These are phyloP conservation scores for Mycena rebaudengoi DNA, from an alignment of 768 basidiomycete genomes.

Conservation along the genomic window DNA sequence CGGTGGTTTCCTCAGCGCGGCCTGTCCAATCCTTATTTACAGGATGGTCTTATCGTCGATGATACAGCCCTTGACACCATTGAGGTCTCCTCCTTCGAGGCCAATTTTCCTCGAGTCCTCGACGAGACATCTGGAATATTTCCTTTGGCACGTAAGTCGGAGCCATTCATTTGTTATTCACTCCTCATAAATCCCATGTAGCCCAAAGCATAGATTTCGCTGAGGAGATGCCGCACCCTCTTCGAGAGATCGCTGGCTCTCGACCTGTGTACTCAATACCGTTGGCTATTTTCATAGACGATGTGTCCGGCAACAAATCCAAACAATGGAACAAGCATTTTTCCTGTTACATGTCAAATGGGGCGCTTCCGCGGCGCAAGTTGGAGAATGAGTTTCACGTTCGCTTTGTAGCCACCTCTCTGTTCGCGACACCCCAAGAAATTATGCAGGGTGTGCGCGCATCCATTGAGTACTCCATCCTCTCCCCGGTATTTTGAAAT, in stretches of 20 bases:
- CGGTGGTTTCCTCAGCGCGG: neutral
- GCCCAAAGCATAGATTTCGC: neutral
- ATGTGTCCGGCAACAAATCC: conserved; percentile 36
- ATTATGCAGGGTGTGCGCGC: conserved; percentile 24
- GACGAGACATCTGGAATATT: conserved; percentile 1
- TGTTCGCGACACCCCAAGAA: conserved; percentile 28
- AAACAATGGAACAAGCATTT: conserved; percentile 40
- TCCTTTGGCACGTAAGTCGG: neutral
- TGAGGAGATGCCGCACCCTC: conserved; percentile 3
- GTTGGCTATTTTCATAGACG: conserved; percentile 33
- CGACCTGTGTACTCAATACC: conserved; percentile 22
- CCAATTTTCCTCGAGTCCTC: conserved; percentile 1
- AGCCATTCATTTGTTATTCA: neutral
- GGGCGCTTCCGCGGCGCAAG: conserved; percentile 22
- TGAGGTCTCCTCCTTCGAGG: neutral
- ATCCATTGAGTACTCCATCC: conserved; percentile 6
- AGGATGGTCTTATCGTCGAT: neutral
- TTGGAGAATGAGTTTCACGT: conserved; percentile 30
- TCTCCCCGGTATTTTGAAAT: neutral
- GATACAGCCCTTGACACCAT: neutral
- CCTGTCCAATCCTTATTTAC: neutral
- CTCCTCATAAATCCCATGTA: neutral
- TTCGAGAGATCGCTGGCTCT: conserved; percentile 18
- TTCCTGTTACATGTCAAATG: conserved; percentile 29
- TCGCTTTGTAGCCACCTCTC: conserved; percentile 32